Conservation (phyloP, 495 filamentous ascomycete genomes). For the Monascus purpureus region DNA sequence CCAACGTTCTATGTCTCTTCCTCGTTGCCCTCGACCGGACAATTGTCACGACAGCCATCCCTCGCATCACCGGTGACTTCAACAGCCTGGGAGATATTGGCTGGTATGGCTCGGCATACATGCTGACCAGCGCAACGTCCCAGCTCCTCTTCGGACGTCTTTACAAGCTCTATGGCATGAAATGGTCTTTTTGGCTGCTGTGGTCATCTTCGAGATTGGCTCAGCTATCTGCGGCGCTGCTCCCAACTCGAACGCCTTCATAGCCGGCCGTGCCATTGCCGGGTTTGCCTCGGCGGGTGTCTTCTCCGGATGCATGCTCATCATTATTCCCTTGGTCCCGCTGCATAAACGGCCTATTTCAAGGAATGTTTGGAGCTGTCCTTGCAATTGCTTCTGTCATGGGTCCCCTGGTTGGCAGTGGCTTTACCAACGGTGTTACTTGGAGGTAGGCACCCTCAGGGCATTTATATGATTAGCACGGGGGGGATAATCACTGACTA, state of each 20-base stretch:
- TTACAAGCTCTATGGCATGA: slow-evolving; percentile 29
- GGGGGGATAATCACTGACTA: no score
- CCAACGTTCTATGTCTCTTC: no score
- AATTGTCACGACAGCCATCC: slow-evolving; percentile 8
- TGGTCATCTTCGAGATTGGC: slow-evolving; percentile 51
- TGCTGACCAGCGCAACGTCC: slow-evolving; percentile 29
- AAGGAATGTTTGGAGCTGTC: slow-evolving; percentile 24
- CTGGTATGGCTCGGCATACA: slow-evolving; percentile 37
- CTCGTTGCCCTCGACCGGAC: slow-evolving; percentile 37
- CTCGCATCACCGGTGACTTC: slow-evolving; percentile 14
- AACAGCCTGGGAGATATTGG: slow-evolving; percentile 25
- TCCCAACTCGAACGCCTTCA: slow-evolving; percentile 52
- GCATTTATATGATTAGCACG: no score
- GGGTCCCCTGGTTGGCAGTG: no score
- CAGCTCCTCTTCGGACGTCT: slow-evolving; percentile 33
- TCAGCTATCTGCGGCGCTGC: slow-evolving; percentile 60
- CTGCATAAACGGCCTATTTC: slow-evolving; percentile 38
- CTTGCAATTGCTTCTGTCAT: slow-evolving; percentile 43
- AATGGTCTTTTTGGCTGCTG: slow-evolving; percentile 17
- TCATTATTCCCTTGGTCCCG: slow-evolving; percentile 42
- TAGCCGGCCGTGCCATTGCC: slow-evolving; percentile 65
- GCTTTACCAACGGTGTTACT: no score
- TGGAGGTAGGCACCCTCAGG: no score
- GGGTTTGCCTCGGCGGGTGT: slow-evolving; percentile 60
- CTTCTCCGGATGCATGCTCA: slow-evolving; percentile 34